These are phyloP conservation scores for Thalassia testudinum DNA, from an alignment of 116 monocot species.

Conservation along the genomic window DNA sequence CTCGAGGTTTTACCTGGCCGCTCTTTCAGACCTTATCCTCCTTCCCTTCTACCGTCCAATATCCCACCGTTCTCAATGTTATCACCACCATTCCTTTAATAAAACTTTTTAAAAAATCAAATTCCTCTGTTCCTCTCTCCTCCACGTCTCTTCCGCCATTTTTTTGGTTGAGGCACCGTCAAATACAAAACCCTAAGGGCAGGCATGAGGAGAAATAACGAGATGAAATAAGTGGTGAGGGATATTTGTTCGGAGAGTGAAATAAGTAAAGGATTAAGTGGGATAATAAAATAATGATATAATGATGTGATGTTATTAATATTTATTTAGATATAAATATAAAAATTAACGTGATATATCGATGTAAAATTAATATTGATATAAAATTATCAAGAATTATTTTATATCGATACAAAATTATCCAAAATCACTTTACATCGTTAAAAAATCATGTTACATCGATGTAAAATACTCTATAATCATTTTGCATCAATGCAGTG, in stretches of 20 bases:
- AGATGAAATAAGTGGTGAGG: too few relatives aligned
- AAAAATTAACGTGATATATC: too few relatives aligned
- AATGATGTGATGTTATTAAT: background rate
- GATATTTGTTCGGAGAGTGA: too few relatives aligned
- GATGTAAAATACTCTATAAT: too few relatives aligned
- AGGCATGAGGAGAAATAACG: background rate
- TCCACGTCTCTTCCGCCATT: background rate
- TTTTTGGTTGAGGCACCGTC: background rate
- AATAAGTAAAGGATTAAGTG: too few relatives aligned
- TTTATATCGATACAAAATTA: too few relatives aligned
- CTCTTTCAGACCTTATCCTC: background rate
- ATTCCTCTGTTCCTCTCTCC: background rate
- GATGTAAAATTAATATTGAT: too few relatives aligned
- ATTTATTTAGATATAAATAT: background rate
- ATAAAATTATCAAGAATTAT: too few relatives aligned
- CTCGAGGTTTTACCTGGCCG: background rate
- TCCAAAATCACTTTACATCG: too few relatives aligned
- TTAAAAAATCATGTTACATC: too few relatives aligned
- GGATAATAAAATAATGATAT: too few relatives aligned
- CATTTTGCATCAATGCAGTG: too few relatives aligned
- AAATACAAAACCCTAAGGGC: background rate
- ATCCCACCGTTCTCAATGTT: background rate
- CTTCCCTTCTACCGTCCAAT: background rate
- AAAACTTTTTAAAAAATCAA: background rate
- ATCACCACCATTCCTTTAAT: background rate